phyloP scores from a whole-genome alignment of 495 filamentous ascomycete genomes.

The Neurospora sp. region DNA sequence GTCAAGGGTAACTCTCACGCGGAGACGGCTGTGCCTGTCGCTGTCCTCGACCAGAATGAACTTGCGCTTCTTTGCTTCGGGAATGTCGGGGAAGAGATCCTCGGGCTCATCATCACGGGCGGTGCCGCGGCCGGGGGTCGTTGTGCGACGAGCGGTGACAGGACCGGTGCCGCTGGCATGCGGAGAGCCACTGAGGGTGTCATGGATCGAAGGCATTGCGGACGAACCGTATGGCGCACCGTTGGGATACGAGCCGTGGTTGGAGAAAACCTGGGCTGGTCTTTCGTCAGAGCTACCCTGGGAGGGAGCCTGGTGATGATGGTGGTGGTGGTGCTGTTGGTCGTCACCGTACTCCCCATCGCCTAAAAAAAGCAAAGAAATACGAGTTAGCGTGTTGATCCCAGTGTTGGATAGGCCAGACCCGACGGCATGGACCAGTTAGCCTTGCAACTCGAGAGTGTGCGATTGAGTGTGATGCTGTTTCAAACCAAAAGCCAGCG shows the following conservation, averaged over 20 bases:
- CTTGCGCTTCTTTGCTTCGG: constrained; percentile 81
- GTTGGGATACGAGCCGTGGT: constrained; percentile 47
- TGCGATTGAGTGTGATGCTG: constrained; percentile 21
- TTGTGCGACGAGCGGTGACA: constrained; percentile 12
- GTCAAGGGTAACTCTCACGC: constrained; percentile 81
- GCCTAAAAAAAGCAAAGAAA: constrained; percentile 26
- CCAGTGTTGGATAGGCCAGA: not conserved
- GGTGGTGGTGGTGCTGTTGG: constrained; percentile 55
- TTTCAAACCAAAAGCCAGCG: constrained; percentile 16
- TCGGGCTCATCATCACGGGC: constrained; percentile 40
- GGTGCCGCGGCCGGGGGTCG: constrained; percentile 1
- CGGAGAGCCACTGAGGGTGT: constrained; percentile 46
- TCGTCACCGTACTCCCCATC: constrained; percentile 48
- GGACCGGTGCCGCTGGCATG: constrained; percentile 25
- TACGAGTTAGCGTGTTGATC: constrained; percentile 12
- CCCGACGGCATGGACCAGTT: not conserved
- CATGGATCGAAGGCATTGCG: constrained; percentile 63
- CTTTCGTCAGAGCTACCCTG: constrained; percentile 51
- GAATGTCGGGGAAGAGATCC: constrained; percentile 74
- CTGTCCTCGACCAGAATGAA: constrained; percentile 92
- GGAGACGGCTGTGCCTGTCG: constrained; percentile 63
- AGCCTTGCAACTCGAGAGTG: constrained; percentile 6
- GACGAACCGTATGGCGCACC: constrained; percentile 50
- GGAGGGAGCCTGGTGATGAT: constrained; percentile 30
- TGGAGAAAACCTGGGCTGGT: constrained; percentile 67